These are phyloP conservation scores for Colletotrichum tofieldiae DNA, from an alignment of 2,329 filamentous ascomycete genomes.

Conservation along the genomic window DNA sequence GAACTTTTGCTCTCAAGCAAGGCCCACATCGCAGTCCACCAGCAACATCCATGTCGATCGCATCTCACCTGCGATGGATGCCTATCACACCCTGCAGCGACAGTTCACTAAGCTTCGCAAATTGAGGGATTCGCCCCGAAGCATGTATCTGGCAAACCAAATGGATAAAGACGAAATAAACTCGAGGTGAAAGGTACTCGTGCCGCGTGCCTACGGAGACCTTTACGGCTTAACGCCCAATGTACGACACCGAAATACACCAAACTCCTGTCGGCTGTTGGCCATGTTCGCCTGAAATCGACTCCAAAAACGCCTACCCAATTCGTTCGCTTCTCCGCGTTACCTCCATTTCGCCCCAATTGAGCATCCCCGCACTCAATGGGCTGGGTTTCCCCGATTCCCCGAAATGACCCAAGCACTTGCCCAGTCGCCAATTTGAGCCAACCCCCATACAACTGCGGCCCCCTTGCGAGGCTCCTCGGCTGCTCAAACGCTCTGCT, in stretches of 20 bases:
- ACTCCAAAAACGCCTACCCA: conserved; percentile 29
- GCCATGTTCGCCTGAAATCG: neutral
- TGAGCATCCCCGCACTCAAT: conserved; percentile 22
- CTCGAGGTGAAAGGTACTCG: neutral
- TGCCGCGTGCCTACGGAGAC: neutral
- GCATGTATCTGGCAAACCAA: no score
- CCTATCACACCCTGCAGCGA: neutral
- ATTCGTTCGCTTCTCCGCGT: conserved; percentile 16
- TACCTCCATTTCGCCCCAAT: conserved; percentile 16
- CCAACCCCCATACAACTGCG: neutral
- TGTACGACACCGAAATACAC: neutral
- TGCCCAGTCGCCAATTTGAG: neutral
- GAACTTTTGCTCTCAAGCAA: conserved; percentile 1
- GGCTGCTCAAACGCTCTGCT: neutral
- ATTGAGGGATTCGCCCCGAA: neutral
- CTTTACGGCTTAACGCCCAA: neutral
- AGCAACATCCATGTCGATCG: neutral
- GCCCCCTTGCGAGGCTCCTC: neutral
- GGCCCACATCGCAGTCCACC: conserved; percentile 3
- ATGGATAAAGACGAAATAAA: neutral
- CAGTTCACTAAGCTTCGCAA: neutral
- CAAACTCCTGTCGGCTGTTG: conserved; percentile 2
- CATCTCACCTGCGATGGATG: neutral
- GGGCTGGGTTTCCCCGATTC: conserved; percentile 21
- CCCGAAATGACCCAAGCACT: conserved; percentile 24